Percentiles rank a stretch among this genome's conserved stretches.
phyloP scores from a whole-genome alignment of 768 basidiomycete species.

The Artomyces pyxidatus region DNA sequence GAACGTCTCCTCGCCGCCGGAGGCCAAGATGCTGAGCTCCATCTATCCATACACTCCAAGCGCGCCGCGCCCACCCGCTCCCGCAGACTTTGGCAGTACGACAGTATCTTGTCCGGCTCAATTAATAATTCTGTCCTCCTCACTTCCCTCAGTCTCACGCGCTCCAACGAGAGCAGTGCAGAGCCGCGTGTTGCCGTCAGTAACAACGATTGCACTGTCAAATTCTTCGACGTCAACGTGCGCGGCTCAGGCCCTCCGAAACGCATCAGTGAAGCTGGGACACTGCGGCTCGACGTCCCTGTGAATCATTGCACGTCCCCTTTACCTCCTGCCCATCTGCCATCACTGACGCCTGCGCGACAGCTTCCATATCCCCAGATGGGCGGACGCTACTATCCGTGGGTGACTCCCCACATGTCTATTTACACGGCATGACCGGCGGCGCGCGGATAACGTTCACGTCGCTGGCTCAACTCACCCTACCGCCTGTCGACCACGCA shows the following conservation, averaged over 20 bases:
- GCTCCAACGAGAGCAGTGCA: constrained; percentile 51
- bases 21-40: constrained; percentile 65
- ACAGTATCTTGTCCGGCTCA: constrained; percentile 47
- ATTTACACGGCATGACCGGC: constrained; percentile 70
- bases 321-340: neutral
- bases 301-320: constrained; percentile 72
- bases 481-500: constrained; percentile 42
- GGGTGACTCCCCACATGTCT: constrained; percentile 83
- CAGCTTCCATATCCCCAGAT: constrained; percentile 87
- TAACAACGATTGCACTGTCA: constrained; percentile 80
- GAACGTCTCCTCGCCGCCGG: constrained; percentile 67
- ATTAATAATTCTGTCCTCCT: constrained; percentile 79
- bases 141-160: constrained; percentile 52
- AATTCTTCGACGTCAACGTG: constrained; percentile 69
- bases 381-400: constrained; percentile 82
- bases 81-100: constrained; percentile 43
- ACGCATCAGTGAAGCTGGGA: constrained; percentile 41
- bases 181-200: constrained; percentile 76
- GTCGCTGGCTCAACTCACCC: constrained; percentile 58
- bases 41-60: constrained; percentile 44
- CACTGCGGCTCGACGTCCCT: constrained; percentile 53
- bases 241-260: constrained; percentile 33
- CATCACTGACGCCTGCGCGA: constrained; percentile 9
- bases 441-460: constrained; percentile 53
- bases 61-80: constrained; percentile 12